Base-by-base conservation (phyloP, 1,284 basidiomycete species). In the Hemileia vastatrix region DNA sequence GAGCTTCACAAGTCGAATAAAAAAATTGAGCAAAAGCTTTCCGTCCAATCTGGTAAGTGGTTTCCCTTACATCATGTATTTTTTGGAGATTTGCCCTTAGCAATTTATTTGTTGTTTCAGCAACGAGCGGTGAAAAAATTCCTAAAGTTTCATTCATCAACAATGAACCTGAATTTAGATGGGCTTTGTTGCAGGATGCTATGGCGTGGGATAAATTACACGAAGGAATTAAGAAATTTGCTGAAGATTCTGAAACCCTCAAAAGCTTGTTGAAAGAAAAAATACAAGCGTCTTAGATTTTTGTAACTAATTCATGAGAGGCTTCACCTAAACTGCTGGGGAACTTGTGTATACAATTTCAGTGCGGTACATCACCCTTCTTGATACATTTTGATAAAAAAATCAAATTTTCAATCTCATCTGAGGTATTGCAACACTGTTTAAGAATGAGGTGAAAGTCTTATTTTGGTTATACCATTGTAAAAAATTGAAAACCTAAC, bases 221-320 rank as follows among this genome's bases (percentile, higher is more conserved):
- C 79, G 93, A 97, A 81, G 94, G 94, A 74, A 95, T 96, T 81
- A 85, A 84, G 80, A 91, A 91, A 79, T 98, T 98, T 76, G 92
- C 91, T 66, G 90, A 90, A 80, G 94, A 97, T 76, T 91, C 91
- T 64, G 83, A 85, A 74, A 85, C 89, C 6, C 85, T 98, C 79
- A 93, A 93, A 83, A 79, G 80, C 27, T 78, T 92, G 70, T 81
- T 98, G 74, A 84, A 82, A 77, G 72, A 85, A 78, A 94, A 93
- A 81, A 78, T 97, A n/a, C n/a, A n/a, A n/a, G n/a, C n/a, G n/a
- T n/a, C n/a, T n/a, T n/a, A n/a, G n/a, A n/a, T n/a, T n/a, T n/a
- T n/a, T n/a, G n/a, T n/a, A n/a, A n/a, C n/a, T n/a, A n/a, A n/a
- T n/a, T n/a, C n/a, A n/a, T n/a, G n/a, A n/a, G n/a, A n/a, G n/a